Percentiles rank a stretch among this genome's conserved stretches.
Conservation (phyloP, 352 stramenopile genomes). For the Pythium sp. region DNA sequence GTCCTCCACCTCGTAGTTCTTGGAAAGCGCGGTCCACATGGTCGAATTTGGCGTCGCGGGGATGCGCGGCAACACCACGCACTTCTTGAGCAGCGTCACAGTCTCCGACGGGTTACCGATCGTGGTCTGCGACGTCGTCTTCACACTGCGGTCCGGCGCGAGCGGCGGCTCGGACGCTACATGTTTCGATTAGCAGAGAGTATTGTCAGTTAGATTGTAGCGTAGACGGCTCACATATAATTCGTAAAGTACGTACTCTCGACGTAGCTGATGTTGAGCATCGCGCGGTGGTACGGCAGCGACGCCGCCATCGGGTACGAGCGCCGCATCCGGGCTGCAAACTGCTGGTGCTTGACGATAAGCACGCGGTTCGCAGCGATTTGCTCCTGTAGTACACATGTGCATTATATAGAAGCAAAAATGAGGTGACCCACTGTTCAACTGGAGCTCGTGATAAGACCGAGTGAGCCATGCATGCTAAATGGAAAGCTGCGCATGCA, state of each 20-base stretch:
- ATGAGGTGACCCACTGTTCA: neutral
- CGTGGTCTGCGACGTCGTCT: slow-evolving; percentile 24
- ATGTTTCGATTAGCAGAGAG: neutral
- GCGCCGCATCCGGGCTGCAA: slow-evolving; percentile 22
- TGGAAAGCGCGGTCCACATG: slow-evolving; percentile 81
- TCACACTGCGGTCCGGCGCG: slow-evolving; percentile 21
- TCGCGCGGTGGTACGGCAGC: slow-evolving; percentile 28
- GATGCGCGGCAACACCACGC: slow-evolving; percentile 51
- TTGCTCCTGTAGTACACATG: slow-evolving; percentile 27
- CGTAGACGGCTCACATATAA: neutral
- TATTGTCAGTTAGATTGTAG: neutral
- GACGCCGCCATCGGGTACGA: slow-evolving; percentile 28
- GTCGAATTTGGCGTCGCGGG: slow-evolving; percentile 47
- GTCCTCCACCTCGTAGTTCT: slow-evolving; percentile 86
- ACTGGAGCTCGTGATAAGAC: too few relatives aligned
- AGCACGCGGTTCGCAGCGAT: slow-evolving; percentile 62
- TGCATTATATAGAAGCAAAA: neutral
- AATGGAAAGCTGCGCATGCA: neutral
- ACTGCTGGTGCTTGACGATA: slow-evolving; percentile 32
- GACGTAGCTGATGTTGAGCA: slow-evolving; percentile 36
- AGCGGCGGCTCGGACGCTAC: slow-evolving; percentile 46
- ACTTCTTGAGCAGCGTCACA: slow-evolving; percentile 27
- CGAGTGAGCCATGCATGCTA: neutral
- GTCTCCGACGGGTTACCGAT: slow-evolving; percentile 25
- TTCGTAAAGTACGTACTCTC: slow-evolving; percentile 41